Evolutionary conservation across 208 protist genomes (phyloP).

Genomic region (Tritrichomonas foetus): DNA sequence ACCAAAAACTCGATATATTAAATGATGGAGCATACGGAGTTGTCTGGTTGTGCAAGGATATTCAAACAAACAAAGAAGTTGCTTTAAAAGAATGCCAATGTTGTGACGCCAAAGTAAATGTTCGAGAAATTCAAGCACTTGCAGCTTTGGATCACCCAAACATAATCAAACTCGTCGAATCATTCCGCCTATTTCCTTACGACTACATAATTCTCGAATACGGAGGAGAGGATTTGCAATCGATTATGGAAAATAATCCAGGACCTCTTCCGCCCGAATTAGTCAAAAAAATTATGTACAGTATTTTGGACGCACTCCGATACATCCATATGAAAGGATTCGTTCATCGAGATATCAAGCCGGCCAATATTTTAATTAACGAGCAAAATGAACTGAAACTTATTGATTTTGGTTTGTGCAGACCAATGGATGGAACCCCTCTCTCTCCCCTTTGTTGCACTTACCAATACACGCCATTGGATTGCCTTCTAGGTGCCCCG

Average conservation of each 20-base stretch:
- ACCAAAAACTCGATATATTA: not conserved
- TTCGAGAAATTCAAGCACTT: not conserved
- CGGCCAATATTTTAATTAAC: not conserved
- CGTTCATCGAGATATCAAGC: not conserved
- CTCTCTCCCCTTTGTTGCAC: not conserved
- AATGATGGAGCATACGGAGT: not conserved
- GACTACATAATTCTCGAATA: not conserved
- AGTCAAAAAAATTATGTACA: not conserved
- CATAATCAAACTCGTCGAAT: not conserved
- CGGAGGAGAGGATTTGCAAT: not conserved
- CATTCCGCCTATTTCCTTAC: not conserved
- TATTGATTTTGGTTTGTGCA: constrained; percentile 19
- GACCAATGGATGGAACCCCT: not conserved
- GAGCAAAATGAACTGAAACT: not conserved
- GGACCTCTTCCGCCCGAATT: not conserved
- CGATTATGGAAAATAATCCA: not conserved
- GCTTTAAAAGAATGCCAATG: not conserved
- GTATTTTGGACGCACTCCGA: not conserved
- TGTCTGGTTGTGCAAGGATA: not conserved
- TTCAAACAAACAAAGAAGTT: not conserved
- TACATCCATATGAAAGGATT: not conserved
- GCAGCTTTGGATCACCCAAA: not conserved
- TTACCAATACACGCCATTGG: constrained; percentile 7
- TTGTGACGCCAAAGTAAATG: not conserved
- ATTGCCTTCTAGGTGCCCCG: not conserved